These are phyloP conservation scores for Aspergillus caelatus DNA, from an alignment of 2,329 filamentous ascomycete genomes.

Conservation along the genomic window DNA sequence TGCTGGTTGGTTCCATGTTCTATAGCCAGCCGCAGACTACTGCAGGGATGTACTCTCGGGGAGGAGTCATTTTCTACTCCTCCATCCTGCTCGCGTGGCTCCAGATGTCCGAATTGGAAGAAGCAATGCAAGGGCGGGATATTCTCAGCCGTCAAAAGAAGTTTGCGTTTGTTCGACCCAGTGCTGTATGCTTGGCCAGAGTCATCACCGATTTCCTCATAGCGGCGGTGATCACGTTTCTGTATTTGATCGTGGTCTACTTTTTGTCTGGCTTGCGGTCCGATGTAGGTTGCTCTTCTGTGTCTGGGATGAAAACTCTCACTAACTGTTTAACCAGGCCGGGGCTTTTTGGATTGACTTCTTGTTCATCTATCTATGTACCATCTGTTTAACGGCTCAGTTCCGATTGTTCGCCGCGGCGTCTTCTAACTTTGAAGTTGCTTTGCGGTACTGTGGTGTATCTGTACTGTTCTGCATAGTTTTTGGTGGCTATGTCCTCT, in stretches of 20 bases:
- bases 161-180: conserved; percentile 66
- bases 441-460: conserved; percentile 62
- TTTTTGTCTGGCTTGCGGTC: conserved; percentile 54
- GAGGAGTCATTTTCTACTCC: conserved; percentile 64
- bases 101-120: conserved; percentile 73
- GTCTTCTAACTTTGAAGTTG: conserved; percentile 63
- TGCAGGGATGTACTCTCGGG: conserved; percentile 60
- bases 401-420: conserved; percentile 64
- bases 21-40: conserved; percentile 62
- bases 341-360: conserved; percentile 66
- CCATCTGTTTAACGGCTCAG: conserved; percentile 61
- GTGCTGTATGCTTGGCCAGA: conserved; percentile 60
- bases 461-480: conserved; percentile 62
- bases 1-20: conserved; percentile 76
- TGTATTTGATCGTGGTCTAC: conserved; percentile 64
- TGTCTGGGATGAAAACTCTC: not conserved
- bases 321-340: conserved; percentile 36
- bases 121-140: conserved; percentile 69
- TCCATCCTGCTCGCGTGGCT: conserved; percentile 66
- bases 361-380: conserved; percentile 61
- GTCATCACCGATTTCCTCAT: conserved; percentile 61
- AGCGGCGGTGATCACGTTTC: conserved; percentile 54
- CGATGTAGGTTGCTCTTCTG: conserved; percentile 22
- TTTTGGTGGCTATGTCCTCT: conserved; percentile 65
- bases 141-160: conserved; percentile 67